Base-by-base conservation (phyloP, 345 rosid species). In the Salix arbutifolia region DNA sequence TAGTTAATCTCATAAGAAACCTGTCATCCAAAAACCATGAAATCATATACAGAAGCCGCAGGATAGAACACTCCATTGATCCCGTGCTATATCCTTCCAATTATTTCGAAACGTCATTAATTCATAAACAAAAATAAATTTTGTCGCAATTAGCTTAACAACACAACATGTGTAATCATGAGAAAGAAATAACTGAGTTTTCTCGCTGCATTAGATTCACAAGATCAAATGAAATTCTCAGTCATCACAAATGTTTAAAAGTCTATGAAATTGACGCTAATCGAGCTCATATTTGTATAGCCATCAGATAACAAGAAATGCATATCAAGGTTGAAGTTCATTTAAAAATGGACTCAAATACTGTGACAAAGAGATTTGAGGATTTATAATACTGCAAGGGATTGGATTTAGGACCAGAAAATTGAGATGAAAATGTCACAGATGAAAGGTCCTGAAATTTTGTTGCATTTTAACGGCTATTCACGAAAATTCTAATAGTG, bases 1-100 rank as follows among this genome's bases (percentile, higher is more conserved):
- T 83, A 31, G 88, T 90, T 71, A 94, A 81, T 79, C 91, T 89
- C 90, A 93, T 86, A n/a, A 95, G 88, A 79, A 91, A 95, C 97
- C 97, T 95, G 87, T 38, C 68, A 70, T 44, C 66, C 78, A 64
- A 64, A 73, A 23, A 35, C 53, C 58, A 31, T 67, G 18, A 44
- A 30, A 56, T 4, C 12, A 67, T 17, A 21, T 28, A 6, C 71
- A 40, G 44, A 25, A 10, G 53, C 25, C n/a, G 26, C 23, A 66
- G 46, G 5, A 37, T 30, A 28, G 23, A 16, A 66, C 5, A 66
- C 35, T 9, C 44, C 33, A 42, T 6, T 28, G 8, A 23, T 31
- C 40, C 8, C 17, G 6, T 10, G 16, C 38, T 18, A 14, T 28
- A 65, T 17, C 10, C 5, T 16, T 65, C 68, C 40, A 13, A 5